Base-by-base conservation (phyloP, 345 rosid species). In the Barbarea vulgaris region DNA sequence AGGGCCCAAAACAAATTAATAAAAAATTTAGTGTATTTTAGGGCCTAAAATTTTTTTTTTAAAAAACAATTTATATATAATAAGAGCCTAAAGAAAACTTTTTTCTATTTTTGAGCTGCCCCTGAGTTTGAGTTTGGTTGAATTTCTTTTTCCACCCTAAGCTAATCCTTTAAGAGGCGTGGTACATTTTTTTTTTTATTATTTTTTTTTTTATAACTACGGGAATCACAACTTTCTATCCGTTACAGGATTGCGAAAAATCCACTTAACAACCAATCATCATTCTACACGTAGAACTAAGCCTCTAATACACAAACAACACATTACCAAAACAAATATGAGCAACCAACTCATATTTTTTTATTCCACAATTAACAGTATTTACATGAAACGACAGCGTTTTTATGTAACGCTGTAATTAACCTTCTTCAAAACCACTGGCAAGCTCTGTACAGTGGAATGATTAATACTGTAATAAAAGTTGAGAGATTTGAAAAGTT, bases 361-460 rank as follows among this genome's bases (percentile, higher is more conserved):
- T 52, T 42, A 58, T 33, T 28, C 11, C 25, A 64, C 54, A 27
- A 25, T 9, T 27, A 7, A 27, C 25, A 10, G 14, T 31, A 30
- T 65, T 11, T 65, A 48, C 48, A 67, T 34, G 11, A 62, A 50
- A 33, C 31, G 22, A 34, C 31, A 31, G 7, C 19, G 19, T 21
- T 51, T 15, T 15, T 27, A 17, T 1, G 15, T 9, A 57, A 8
- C 30, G 4, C 3, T 14, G 50, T 4, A 25, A 39, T 30, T 18
- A 64, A 52, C 24, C 63, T 52, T 67, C 48, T 54, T 13, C 15
- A 50, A 67, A 37, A 50, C 53, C 33, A 75, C 21, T 6, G 54
- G 6, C 62, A 55, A 56, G 34, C 51, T 64, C 22, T 74, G 31
- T 74, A 66, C 70, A 46, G 58, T 33, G 67, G 67, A 57, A 22